These are phyloP conservation scores for Psilocybe tampanensis DNA, from an alignment of 768 basidiomycete species.

Conservation along the genomic window DNA sequence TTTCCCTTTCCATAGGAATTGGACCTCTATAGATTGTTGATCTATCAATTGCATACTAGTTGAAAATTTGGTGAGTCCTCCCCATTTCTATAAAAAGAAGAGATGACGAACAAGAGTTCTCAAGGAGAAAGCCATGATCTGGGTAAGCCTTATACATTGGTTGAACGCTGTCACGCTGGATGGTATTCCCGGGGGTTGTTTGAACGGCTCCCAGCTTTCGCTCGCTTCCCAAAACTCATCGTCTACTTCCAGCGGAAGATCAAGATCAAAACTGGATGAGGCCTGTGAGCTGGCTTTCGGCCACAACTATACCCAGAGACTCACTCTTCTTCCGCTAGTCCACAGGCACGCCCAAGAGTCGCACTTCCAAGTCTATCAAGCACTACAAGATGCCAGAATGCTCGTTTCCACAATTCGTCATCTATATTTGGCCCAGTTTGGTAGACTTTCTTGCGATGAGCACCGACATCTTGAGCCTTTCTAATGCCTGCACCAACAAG, in stretches of 20 bases:
- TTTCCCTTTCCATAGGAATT: slow-evolving; percentile 53
- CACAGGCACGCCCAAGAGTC: slow-evolving; percentile 56
- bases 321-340: slow-evolving; percentile 69
- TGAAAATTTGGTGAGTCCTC: background rate
- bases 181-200: slow-evolving; percentile 66
- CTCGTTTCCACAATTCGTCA: slow-evolving; percentile 77
- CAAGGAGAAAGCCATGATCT: slow-evolving; percentile 69
- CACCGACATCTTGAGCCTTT: slow-evolving; percentile 77
- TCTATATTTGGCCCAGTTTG: slow-evolving; percentile 47
- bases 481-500: slow-evolving; percentile 54
- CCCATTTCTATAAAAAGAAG: background rate
- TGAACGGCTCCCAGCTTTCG: slow-evolving; percentile 53
- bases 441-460: slow-evolving; percentile 68
- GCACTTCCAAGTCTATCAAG: slow-evolving; percentile 61
- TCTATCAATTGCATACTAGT: slow-evolving; percentile 74
- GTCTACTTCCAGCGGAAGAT: slow-evolving; percentile 81
- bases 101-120: slow-evolving; percentile 61
- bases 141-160: slow-evolving; percentile 62
- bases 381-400: slow-evolving; percentile 71
- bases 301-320: slow-evolving; percentile 18
- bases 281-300: background rate
- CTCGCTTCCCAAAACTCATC: slow-evolving; percentile 74
- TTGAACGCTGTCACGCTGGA: slow-evolving; percentile 64
- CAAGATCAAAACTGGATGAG: slow-evolving; percentile 71
- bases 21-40: slow-evolving; percentile 55